A percentile compares a stretch with the other conserved stretches of the same genome.
Evolutionary conservation across 805 yeast species (phyloP).

Genomic region (Candida morakotiae): DNA sequence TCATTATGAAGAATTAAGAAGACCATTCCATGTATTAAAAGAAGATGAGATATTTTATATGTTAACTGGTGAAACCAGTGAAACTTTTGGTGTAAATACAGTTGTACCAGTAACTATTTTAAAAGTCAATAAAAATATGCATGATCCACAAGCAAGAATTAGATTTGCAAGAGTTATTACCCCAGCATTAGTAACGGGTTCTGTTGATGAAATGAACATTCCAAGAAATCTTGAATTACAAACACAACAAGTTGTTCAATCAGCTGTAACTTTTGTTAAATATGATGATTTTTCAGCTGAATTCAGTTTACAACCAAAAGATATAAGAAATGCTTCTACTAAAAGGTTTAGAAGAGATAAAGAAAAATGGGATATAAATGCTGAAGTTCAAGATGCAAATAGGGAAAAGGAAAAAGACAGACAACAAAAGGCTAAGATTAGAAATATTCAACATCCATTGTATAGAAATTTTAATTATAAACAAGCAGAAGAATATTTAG

Average conservation of each 20-base stretch:
- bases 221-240: conserved; percentile 41
- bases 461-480: conserved; percentile 76
- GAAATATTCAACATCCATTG: conserved; percentile 87
- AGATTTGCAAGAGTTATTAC: conserved; percentile 38
- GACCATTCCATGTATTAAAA: conserved; percentile 60
- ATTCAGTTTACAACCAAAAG: conserved; percentile 65
- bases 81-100: conserved; percentile 62
- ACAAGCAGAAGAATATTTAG: conserved; percentile 92
- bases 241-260: conserved; percentile 82
- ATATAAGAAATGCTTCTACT: conserved; percentile 50
- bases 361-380: conserved; percentile 74
- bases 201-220: conserved; percentile 42
- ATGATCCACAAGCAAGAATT: conserved; percentile 47
- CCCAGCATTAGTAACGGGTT: conserved; percentile 39
- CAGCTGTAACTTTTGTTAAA: conserved; percentile 66
- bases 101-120: conserved; percentile 73
- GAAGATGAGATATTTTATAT: conserved; percentile 77
- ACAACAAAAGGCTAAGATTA: conserved; percentile 62
- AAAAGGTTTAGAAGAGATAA: conserved; percentile 51
- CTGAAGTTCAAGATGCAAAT: conserved; percentile 63
- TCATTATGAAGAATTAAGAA: conserved; percentile 83
- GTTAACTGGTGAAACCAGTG: conserved; percentile 81
- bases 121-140: conserved; percentile 61
- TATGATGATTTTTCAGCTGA: conserved; percentile 73
- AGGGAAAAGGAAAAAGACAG: conserved; percentile 58